Conservation (phyloP, 805 yeast species). For the Wickerhamiella spandovensis region DNA sequence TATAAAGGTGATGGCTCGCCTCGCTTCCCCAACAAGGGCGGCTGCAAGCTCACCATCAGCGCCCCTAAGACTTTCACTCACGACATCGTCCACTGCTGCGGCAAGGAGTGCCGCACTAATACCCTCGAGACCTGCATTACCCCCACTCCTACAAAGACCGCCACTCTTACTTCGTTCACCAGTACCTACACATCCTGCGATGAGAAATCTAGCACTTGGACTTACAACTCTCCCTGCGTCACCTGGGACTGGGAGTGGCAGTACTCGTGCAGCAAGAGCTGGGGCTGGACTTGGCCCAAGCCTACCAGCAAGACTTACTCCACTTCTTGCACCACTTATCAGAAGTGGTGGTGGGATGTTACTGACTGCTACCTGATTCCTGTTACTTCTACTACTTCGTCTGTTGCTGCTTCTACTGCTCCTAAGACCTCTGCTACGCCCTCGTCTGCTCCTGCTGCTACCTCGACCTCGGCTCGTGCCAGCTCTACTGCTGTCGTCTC, state of each 20-base stretch:
- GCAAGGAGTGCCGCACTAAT: not conserved
- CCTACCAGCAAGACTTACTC: not conserved
- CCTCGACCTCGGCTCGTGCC: not conserved
- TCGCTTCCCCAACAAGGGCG: not conserved
- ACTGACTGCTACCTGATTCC: not conserved
- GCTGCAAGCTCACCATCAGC: not conserved
- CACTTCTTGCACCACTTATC: not conserved
- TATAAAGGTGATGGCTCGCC: not conserved
- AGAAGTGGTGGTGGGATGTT: not conserved
- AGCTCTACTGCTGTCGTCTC: not conserved
- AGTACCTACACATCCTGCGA: not conserved
- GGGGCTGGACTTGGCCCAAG: not conserved
- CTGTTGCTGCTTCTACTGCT: not conserved
- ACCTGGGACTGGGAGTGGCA: not conserved
- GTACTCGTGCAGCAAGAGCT: not conserved
- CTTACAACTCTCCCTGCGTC: not conserved
- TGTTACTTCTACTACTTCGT: not conserved
- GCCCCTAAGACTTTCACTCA: not conserved
- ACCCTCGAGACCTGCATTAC: not conserved
- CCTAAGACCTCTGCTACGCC: not conserved
- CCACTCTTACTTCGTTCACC: not conserved
- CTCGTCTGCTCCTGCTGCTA: not conserved
- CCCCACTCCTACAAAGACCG: not conserved
- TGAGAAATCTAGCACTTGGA: not conserved
- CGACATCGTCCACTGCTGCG: not conserved